Percentiles rank a stretch among this genome's conserved stretches.
Conservation (phyloP, 176 grass and related monocot genomes). For the Phoenix dactylifera region DNA sequence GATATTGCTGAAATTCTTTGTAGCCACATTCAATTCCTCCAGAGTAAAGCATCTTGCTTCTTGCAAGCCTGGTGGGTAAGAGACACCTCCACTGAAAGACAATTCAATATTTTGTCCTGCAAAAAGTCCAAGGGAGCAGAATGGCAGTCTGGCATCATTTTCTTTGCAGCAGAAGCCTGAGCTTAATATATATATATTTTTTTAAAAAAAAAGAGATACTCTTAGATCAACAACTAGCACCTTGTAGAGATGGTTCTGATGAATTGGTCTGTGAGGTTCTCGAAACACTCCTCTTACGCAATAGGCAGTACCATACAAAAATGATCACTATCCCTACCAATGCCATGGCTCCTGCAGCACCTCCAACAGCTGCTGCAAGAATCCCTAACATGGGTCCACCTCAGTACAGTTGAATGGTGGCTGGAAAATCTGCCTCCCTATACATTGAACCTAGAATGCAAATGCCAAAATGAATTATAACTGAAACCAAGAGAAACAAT, state of each 20-base stretch:
- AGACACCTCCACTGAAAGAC: constrained; percentile 15
- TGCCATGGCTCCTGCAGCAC: constrained; percentile 65
- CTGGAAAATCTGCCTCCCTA: constrained; percentile 11
- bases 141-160: background rate
- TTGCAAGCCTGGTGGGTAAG: constrained; percentile 31
- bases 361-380: constrained; percentile 76
- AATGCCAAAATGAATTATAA: background rate
- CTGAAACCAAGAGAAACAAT: constrained; percentile 6
- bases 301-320: constrained; percentile 33
- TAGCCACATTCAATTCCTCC: constrained; percentile 66
- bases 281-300: constrained; percentile 28
- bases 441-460: constrained; percentile 27
- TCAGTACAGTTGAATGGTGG: constrained; percentile 21
- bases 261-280: constrained; percentile 69
- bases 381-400: constrained; percentile 53
- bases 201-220: too few relatives aligned
- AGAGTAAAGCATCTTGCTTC: constrained; percentile 49
- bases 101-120: constrained; percentile 12
- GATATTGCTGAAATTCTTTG: constrained; percentile 54
- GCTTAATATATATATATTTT: too few relatives aligned
- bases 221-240: constrained; percentile 26
- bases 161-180: too few relatives aligned
- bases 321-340: constrained; percentile 34
- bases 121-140: constrained; percentile 3
- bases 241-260: constrained; percentile 56